Conservation (phyloP, 306 rosid species). For the Acacia melanoxylon region DNA sequence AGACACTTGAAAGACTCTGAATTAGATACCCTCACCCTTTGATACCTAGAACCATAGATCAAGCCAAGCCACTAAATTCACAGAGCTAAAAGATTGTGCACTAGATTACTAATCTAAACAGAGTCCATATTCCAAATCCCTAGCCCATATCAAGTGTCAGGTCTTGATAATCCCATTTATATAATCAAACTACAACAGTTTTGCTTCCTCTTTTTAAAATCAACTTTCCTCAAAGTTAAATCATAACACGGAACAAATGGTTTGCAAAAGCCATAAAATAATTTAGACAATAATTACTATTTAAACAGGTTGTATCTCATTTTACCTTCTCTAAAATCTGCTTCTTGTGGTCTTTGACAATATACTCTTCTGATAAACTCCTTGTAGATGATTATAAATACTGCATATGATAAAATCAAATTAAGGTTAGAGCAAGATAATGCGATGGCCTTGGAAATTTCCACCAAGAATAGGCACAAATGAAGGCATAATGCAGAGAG, state of each 20-base stretch:
- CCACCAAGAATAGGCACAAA: not conserved
- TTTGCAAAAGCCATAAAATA: not conserved
- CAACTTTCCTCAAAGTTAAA: constrained; percentile 21
- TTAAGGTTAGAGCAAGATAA: constrained; percentile 26
- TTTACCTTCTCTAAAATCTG: constrained; percentile 36
- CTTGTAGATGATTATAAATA: constrained; percentile 78
- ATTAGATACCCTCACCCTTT: not conserved
- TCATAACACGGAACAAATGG: constrained; percentile 12
- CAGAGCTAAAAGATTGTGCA: not conserved
- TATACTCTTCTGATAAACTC: constrained; percentile 59
- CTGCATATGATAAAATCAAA: constrained; percentile 51
- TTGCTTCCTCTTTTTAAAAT: not conserved
- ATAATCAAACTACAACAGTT: not conserved
- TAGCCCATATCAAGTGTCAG: not conserved
- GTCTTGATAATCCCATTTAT: not conserved
- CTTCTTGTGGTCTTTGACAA: constrained; percentile 37
- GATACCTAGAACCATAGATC: not conserved
- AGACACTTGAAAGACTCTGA: not conserved
- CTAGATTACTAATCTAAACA: not conserved
- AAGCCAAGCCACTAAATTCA: not conserved
- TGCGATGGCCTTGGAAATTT: not conserved
- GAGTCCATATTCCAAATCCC: not conserved
- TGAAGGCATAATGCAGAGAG: constrained; percentile 16
- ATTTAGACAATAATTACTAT: constrained; percentile 26
- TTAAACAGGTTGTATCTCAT: constrained; percentile 41